Base-by-base conservation (phyloP, 176 grass and related monocot species). In the Leersia perrieri region DNA sequence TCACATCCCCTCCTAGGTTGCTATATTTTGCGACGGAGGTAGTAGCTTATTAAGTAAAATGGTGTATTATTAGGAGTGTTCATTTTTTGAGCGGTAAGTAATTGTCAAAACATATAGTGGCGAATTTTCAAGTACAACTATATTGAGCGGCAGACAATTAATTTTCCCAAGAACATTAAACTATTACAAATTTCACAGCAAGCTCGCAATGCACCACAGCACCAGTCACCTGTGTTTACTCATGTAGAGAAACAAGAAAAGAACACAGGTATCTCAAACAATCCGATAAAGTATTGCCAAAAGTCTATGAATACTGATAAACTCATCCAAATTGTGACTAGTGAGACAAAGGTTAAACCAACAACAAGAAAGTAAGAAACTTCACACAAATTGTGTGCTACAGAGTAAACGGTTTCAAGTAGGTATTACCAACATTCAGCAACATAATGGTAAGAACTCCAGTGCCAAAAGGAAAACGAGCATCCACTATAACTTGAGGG, bases 371-470 rank as follows among this genome's bases (percentile, higher is more conserved):
- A n/a, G n/a, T n/a, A n/a, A 1, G 68, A 72, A 82, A 76, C 49
- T 66, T 70, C 63, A 68, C 80, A 29, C 44, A 90, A 63, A 40
- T 72, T 82, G 80, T 22, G 62, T 58, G 49, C 40, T 72, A 60
- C 15, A 26, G 42, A 18, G 14, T 71, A 63, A 70, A 86, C 9
- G 29, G 76, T 73, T 27, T 1, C 58, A 87, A 63, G 2, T 40
- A 73, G 31, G 28, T 25, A 51, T 8, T 80, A 39, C 30, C 15
- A 53, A 83, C 13, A 84, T 34, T 62, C 47, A 75, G 53, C 27
- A 53, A 74, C 22, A 60, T 27, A 77, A 70, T 16, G 9, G 29
- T 14, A 31, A 78, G 10, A 53, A n/a, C 1, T 53, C 49, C 49
- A 1, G 23, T 35, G 7, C 27, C 15, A 33, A 78, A 61, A 67